Conservation (phyloP, 2,329 filamentous ascomycete species). For the Beauveria caledonica region DNA sequence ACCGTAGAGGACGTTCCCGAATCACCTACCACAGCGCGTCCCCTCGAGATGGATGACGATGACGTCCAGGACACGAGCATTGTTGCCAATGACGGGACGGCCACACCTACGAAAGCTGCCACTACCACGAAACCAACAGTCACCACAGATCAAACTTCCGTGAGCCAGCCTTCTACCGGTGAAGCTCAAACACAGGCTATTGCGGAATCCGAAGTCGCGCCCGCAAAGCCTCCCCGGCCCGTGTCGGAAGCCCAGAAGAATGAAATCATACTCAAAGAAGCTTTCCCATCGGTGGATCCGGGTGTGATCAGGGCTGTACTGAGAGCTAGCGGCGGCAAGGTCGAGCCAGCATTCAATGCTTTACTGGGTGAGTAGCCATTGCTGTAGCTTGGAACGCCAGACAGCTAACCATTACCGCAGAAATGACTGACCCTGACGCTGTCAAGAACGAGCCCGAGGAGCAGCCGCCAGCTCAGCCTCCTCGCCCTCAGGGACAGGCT, state of each 20-base stretch:
- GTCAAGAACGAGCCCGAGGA: constrained; percentile 43
- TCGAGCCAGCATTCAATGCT: constrained; percentile 94
- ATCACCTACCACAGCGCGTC: constrained; percentile 57
- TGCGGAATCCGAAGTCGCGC: constrained; percentile 39
- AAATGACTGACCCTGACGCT: constrained; percentile 74
- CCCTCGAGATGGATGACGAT: constrained; percentile 63
- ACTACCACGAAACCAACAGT: constrained; percentile 18
- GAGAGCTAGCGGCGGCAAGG: constrained; percentile 72
- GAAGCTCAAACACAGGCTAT: constrained; percentile 16
- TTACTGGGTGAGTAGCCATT: constrained; percentile 57
- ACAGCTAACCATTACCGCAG: constrained; percentile 29
- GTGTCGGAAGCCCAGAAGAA: constrained; percentile 75
- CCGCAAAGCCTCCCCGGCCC: constrained; percentile 79
- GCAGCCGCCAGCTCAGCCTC: constrained; percentile 66
- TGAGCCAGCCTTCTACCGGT: constrained; percentile 19
- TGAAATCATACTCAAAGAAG: constrained; percentile 82
- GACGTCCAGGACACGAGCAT: constrained; percentile 55
- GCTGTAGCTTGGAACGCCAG: background rate
- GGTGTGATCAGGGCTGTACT: constrained; percentile 82
- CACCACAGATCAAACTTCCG: constrained; percentile 16
- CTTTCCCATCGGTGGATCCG: constrained; percentile 77
- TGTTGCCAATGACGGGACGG: constrained; percentile 32
- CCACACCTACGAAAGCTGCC: constrained; percentile 13
- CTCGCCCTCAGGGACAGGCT: constrained; percentile 57
- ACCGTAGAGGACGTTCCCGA: constrained; percentile 39